Conservation (phyloP, 257 asterid species). For the Primulina huaijiensis region DNA sequence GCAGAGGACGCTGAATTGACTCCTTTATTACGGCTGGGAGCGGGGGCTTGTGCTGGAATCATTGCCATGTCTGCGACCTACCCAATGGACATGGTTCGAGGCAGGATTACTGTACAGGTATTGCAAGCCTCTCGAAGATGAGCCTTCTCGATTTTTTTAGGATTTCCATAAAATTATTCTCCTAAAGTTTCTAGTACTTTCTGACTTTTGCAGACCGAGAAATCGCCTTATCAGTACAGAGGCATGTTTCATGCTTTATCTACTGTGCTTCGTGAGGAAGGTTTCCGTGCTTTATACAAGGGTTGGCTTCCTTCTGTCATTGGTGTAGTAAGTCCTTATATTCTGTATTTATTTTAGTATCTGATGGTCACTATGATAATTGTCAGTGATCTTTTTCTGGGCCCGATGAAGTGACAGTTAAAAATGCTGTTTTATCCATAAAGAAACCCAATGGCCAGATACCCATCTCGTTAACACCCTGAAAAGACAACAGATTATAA, state of each 20-base stretch:
- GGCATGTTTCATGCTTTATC: conserved; percentile 94
- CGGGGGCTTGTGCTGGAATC: conserved; percentile 99
- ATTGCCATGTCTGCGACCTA: conserved; percentile 99
- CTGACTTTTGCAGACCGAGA: conserved; percentile 64
- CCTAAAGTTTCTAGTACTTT: conserved; percentile 12
- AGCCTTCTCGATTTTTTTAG: conserved; percentile 3
- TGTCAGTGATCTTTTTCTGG: not conserved
- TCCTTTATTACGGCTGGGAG: conserved; percentile 88
- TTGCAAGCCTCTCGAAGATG: conserved; percentile 12
- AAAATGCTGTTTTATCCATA: not conserved
- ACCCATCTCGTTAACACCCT: not conserved
- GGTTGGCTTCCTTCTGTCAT: conserved; percentile 99
- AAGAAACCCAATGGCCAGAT: not conserved
- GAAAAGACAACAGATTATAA: conserved; percentile 38
- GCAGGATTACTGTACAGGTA: conserved; percentile 96
- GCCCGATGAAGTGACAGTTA: conserved; percentile 16
- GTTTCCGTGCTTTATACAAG: conserved; percentile 88
- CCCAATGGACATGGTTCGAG: conserved; percentile 99
- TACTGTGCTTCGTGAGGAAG: conserved; percentile 97
- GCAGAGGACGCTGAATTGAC: conserved; percentile 82
- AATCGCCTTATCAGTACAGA: conserved; percentile 85
- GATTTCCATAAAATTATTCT: not conserved
- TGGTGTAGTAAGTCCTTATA: conserved; percentile 81
- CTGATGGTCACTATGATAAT: conserved; percentile 20
- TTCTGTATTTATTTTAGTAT: conserved; percentile 6